These are phyloP conservation scores for Sungouiozyma ichnusensis DNA, from an alignment of 805 yeast genomes.

Conservation along the genomic window DNA sequence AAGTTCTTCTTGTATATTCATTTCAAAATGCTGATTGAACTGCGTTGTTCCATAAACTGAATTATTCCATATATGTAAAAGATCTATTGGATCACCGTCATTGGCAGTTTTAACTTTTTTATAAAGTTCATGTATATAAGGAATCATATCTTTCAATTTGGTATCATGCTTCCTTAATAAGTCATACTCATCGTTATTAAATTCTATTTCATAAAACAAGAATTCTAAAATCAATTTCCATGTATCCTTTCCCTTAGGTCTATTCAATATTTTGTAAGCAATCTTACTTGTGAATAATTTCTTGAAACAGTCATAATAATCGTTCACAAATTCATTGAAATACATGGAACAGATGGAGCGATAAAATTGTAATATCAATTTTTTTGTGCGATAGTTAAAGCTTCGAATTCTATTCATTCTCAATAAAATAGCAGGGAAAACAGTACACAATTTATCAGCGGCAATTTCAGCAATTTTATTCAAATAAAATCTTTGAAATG, in stretches of 20 bases:
- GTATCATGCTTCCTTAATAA: slow-evolving; percentile 3
- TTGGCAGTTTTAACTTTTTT: not conserved
- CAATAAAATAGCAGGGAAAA: slow-evolving; percentile 21
- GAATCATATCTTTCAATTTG: slow-evolving; percentile 2
- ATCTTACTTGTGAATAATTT: slow-evolving; percentile 24
- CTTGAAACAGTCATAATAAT: slow-evolving; percentile 22
- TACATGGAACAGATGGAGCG: slow-evolving; percentile 19
- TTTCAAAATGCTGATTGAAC: slow-evolving; percentile 6
- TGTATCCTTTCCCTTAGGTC: slow-evolving; percentile 16
- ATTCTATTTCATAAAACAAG: slow-evolving; percentile 12
- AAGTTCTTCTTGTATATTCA: slow-evolving; percentile 12
- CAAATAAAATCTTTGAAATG: slow-evolving; percentile 17
- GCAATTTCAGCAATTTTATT: slow-evolving; percentile 24
- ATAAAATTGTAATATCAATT: slow-evolving; percentile 12
- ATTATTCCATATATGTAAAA: slow-evolving; percentile 12
- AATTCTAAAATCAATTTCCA: slow-evolving; percentile 22
- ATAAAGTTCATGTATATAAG: slow-evolving; percentile 2
- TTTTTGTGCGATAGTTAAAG: slow-evolving; percentile 6
- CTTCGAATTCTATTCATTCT: slow-evolving; percentile 13
- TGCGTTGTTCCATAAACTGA: slow-evolving; percentile 12
- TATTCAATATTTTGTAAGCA: slow-evolving; percentile 17
- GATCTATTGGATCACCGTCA: slow-evolving; percentile 5
- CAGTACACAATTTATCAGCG: slow-evolving; percentile 15
- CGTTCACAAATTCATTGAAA: slow-evolving; percentile 24
- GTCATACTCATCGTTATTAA: slow-evolving; percentile 2